These are phyloP conservation scores for Flammula alnicola DNA, from an alignment of 1,284 basidiomycete species.

Conservation along the genomic window DNA sequence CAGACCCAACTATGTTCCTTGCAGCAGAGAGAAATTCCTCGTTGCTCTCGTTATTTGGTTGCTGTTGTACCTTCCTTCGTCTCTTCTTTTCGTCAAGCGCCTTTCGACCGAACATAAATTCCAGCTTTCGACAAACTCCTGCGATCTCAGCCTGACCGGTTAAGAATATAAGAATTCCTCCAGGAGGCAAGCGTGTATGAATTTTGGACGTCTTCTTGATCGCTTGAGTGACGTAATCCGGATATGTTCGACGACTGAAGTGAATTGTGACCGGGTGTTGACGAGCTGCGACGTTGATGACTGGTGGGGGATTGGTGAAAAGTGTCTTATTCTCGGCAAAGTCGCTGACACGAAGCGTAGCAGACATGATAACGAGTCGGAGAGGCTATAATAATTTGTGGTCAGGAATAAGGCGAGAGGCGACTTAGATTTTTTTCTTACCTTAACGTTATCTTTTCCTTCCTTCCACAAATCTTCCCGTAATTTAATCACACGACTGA, in stretches of 20 bases:
- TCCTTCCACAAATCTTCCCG: slow-evolving; percentile 89
- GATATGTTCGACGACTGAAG: slow-evolving; percentile 85
- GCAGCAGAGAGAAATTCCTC: not conserved
- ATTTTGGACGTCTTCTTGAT: slow-evolving; percentile 93
- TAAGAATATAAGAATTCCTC: slow-evolving; percentile 96
- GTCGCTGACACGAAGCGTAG: slow-evolving; percentile 92
- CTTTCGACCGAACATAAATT: slow-evolving; percentile 76
- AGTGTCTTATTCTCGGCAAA: slow-evolving; percentile 89
- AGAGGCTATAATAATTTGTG: slow-evolving; percentile 63
- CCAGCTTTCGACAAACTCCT: slow-evolving; percentile 84
- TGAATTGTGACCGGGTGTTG: slow-evolving; percentile 97
- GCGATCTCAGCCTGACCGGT: slow-evolving; percentile 99
- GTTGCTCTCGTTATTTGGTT: slow-evolving; percentile 19
- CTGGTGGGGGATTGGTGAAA: slow-evolving; percentile 85
- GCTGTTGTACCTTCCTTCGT: slow-evolving; percentile 27
- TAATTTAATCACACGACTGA: slow-evolving; percentile 90
- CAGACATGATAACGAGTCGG: slow-evolving; percentile 98
- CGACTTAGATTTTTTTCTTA: slow-evolving; percentile 34
- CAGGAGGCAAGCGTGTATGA: slow-evolving; percentile 88
- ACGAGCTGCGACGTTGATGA: slow-evolving; percentile 88
- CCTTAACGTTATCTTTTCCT: slow-evolving; percentile 68
- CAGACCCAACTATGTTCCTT: slow-evolving; percentile 41
- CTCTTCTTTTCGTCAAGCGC: slow-evolving; percentile 61
- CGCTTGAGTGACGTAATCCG: slow-evolving; percentile 92
- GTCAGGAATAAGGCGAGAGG: not conserved